phyloP scores from a whole-genome alignment of 2,329 filamentous ascomycete genomes.

The Claviceps sp. region DNA sequence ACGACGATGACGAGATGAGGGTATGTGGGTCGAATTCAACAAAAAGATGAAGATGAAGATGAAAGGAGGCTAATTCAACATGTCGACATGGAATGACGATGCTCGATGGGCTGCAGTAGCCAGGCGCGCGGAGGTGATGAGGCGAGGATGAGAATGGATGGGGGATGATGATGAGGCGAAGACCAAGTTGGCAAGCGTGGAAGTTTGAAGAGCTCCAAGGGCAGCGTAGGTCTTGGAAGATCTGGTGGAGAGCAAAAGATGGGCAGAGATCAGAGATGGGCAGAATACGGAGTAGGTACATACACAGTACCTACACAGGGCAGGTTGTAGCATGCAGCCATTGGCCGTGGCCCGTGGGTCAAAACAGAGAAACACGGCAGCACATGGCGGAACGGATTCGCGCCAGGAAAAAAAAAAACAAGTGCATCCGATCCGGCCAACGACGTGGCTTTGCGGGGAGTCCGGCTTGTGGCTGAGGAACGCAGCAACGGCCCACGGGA shows the following conservation, averaged over 20 bases:
- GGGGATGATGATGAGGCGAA: background rate
- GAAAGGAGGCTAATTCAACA: conserved; percentile 5
- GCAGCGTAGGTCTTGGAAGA: conserved; percentile 5
- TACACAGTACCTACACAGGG: too few species aligned
- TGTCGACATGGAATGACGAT: conserved; percentile 4
- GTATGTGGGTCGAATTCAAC: too few species aligned
- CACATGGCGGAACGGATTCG: conserved; percentile 6
- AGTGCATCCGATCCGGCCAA: background rate
- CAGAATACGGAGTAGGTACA: background rate
- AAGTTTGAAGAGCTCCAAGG: background rate
- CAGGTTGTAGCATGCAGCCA: conserved; percentile 10
- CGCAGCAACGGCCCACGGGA: too few species aligned
- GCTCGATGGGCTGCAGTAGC: conserved; percentile 2
- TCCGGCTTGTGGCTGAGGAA: too few species aligned
- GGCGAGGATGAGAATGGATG: background rate
- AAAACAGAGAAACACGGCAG: conserved; percentile 12
- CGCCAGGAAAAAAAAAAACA: background rate
- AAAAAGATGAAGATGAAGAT: background rate
- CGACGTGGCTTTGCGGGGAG: too few species aligned
- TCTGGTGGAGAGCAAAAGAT: conserved; percentile 9
- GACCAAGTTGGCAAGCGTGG: background rate
- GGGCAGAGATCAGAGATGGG: background rate
- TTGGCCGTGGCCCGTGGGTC: conserved; percentile 17
- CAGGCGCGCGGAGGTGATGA: conserved; percentile 1
- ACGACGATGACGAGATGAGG: too few species aligned